phyloP scores from a whole-genome alignment of 1,284 basidiomycete species.

The Heliocybe sulcata region DNA sequence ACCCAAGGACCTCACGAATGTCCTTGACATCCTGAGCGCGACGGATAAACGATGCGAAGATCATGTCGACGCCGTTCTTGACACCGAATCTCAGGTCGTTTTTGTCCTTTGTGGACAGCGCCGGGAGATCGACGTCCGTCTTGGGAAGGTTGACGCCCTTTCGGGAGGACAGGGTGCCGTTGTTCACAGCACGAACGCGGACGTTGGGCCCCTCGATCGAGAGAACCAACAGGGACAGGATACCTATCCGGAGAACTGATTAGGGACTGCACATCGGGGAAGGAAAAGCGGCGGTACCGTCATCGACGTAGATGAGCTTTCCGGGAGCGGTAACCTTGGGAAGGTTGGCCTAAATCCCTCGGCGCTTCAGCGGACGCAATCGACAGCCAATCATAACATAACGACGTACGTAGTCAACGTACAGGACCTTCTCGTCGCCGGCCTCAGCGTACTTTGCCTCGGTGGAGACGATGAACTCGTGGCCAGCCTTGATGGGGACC shows the following conservation, averaged over 20 bases:
- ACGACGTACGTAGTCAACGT: conserved; percentile 80
- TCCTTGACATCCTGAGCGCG: conserved; percentile 87
- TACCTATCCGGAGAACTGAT: conserved; percentile 37
- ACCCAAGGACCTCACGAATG: conserved; percentile 86
- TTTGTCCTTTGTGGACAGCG: conserved; percentile 98
- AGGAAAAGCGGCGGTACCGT: conserved; percentile 48
- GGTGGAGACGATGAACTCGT: conserved; percentile 91
- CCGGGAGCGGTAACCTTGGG: conserved; percentile 93
- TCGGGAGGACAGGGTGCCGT: conserved; percentile 89
- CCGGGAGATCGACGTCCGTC: conserved; percentile 95
- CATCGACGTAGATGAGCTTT: conserved; percentile 96
- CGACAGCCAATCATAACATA: conserved; percentile 6
- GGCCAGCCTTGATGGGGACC: conserved; percentile 84
- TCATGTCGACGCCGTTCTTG: conserved; percentile 97
- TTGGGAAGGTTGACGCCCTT: conserved; percentile 99
- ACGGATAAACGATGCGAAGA: conserved; percentile 97
- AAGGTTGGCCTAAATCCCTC: conserved; percentile 67
- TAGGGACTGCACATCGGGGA: not conserved
- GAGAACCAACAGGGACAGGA: conserved; percentile 90
- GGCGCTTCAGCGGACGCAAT: conserved; percentile 11
- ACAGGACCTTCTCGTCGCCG: conserved; percentile 82
- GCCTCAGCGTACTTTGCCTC: conserved; percentile 77
- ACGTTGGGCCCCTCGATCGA: conserved; percentile 78
- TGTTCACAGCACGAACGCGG: conserved; percentile 89
- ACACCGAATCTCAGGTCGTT: conserved; percentile 93